Base-by-base conservation (phyloP, 1,284 basidiomycete genomes). In the Moesziomyces parantarcticus region DNA sequence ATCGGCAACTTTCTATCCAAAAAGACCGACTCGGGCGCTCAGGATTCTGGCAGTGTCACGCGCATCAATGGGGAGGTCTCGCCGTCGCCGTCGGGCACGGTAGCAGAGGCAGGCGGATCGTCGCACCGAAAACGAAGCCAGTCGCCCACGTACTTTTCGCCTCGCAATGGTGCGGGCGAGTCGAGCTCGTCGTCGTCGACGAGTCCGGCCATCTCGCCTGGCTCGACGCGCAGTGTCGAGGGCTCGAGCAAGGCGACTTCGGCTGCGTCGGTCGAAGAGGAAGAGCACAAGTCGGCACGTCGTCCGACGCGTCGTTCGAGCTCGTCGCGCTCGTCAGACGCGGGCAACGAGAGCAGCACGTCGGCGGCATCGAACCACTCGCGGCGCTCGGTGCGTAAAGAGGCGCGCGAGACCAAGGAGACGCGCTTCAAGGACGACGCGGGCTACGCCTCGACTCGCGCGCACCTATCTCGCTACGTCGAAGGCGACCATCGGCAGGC, bases 401-500 rank as follows among this genome's bases (percentile, higher is more conserved):
- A 55, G 10, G 48, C 26, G 4, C 46, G 18, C 1, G 52, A 63
- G 16, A 18, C 41, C 40, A 66, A 62, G 22, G 59, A 59, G 20
- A n/a, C 25, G 1, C 50, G 58, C 32, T 45, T 54, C 49, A 67
- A 67, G 21, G 70, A 73, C 36, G 70, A 73, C 13, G 46, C 53
- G 1, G 45, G 59, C 21, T 73, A 73, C 21, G 70, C 70, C 5
- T 62, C 70, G 14, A 73, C 64, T 1, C 49, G 70, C 2, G 64
- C 70, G 5, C 70, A 68, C 41, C 70, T 73, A 1, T 73, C 70
- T 13, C 50, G 64, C 14, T 73, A 73, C 51, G 60, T 67, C 57
- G 57, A 73, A 34, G 64, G 58, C 8, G 43, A 71, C 9, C 63
- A 73, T 22, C 32, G 41, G 0, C 46, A 49, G 16, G 21, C 18